A percentile compares a stretch with the other conserved stretches of the same genome.
Conservation (phyloP, 169 alveolate genomes). For the Plasmodium vinckei region DNA sequence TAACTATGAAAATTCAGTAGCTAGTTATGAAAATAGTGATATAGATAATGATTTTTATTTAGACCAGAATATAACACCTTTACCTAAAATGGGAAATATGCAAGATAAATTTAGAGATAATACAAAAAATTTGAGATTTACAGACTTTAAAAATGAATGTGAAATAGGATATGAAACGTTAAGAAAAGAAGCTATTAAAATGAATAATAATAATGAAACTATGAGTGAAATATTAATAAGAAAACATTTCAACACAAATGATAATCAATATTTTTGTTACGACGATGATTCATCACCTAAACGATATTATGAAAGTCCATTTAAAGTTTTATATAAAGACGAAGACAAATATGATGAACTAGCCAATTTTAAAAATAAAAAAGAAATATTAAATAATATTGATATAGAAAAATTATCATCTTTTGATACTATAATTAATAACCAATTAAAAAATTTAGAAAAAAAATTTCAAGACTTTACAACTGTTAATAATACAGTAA, state of each 20-base stretch:
- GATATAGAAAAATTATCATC: constrained; percentile 35
- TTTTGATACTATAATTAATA: constrained; percentile 52
- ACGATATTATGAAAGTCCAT: constrained; percentile 60
- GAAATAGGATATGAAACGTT: constrained; percentile 61
- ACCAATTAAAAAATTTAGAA: constrained; percentile 62
- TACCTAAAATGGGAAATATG: constrained; percentile 8
- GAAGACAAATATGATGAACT: constrained; percentile 13
- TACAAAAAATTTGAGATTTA: constrained; percentile 35
- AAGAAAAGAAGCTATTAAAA: constrained; percentile 58
- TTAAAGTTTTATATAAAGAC: constrained; percentile 65
- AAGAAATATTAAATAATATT: constrained; percentile 47
- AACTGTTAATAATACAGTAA: constrained; percentile 29
- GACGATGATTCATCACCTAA: constrained; percentile 31
- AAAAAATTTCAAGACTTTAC: constrained; percentile 29
- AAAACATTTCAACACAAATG: constrained; percentile 48
- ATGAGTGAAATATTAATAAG: constrained; percentile 68
- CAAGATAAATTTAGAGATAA: constrained; percentile 22
- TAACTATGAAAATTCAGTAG: background rate
- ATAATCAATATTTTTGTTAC: constrained; percentile 22
- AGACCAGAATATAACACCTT: constrained; percentile 45
- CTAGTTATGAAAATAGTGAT: background rate
- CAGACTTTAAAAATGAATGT: constrained; percentile 56
- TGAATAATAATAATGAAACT: constrained; percentile 66
- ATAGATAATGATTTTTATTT: constrained; percentile 26
- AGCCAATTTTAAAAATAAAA: constrained; percentile 34